Base-by-base conservation (phyloP, 2,329 filamentous ascomycete genomes). In the Penicillium glabrum region DNA sequence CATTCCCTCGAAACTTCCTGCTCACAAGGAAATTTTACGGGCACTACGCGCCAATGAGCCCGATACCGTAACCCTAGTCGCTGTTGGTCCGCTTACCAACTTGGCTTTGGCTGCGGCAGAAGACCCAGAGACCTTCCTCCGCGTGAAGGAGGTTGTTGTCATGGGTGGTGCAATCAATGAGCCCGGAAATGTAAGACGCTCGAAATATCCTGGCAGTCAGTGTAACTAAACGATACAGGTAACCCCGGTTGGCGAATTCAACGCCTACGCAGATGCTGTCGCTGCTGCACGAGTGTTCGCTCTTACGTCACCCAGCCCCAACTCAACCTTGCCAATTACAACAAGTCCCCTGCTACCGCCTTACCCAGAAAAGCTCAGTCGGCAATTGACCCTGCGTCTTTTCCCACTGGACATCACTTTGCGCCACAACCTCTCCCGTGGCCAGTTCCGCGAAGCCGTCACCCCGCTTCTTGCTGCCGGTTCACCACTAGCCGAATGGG, bases 31-130 rank as follows among this genome's bases (percentile, higher is more conserved):
- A 75, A 98, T 99, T 50, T 83, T 99, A n/a, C 86, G 89, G 26
- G 81, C 96, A 47, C 83, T 99, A 21, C 83, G 82, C 54, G 89
- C 95, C 67, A 92, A 95, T 69, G 91, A 93, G 8, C 82, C 83
- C 5, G 87, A 92, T 69, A 95, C 90, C 1, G 86, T 99, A 66
- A 93, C 89, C n/a, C 90, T 99, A 69, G 86, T 96, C 37, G 90
- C 90, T 24, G 82, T 98, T 48, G 95, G 95, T 0, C 95, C 95
- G 1, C 79, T 98, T 65, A 98, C 95, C n/a, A 99, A 96, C 71
- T 79, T 96, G 29, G 95, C 95, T 1, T 76, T 96, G 26, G 95
- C 95, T 3, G 93, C 95, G 3, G 87, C 91, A 14, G 86, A 91
- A 68, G 93, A 98, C 65, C 88, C 93, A 0, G 91, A 93, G 74